These are phyloP conservation scores for Amanita subjunquillea DNA, from an alignment of 768 basidiomycete species.

Conservation along the genomic window DNA sequence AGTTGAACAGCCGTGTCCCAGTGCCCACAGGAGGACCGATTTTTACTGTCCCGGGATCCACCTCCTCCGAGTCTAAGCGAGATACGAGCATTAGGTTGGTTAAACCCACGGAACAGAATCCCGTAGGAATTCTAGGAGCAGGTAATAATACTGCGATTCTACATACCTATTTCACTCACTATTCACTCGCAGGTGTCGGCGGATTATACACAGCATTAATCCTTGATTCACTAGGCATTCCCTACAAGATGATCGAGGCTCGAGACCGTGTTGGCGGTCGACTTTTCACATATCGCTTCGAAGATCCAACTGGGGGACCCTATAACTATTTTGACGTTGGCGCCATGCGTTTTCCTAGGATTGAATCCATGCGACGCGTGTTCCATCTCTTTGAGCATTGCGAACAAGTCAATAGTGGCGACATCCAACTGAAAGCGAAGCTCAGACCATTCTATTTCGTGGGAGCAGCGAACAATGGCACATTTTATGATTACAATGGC, in stretches of 20 bases:
- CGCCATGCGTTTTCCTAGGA: constrained; percentile 27
- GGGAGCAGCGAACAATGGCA: not conserved
- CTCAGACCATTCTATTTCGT: not conserved
- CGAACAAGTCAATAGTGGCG: not conserved
- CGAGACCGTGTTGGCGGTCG: constrained; percentile 16
- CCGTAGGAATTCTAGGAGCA: not conserved
- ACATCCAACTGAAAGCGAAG: constrained; percentile 1
- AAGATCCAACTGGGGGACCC: not conserved
- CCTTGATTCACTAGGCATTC: constrained; percentile 15
- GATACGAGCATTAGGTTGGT: not conserved
- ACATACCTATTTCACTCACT: too few species aligned
- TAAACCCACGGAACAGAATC: not conserved
- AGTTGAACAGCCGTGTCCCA: too few species aligned
- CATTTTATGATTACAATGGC: not conserved
- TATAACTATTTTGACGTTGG: constrained; percentile 15
- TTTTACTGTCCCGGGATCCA: too few species aligned
- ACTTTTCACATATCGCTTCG: constrained; percentile 18
- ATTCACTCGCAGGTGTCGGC: constrained; percentile 13
- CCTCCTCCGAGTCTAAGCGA: not conserved
- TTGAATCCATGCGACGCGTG: constrained; percentile 15
- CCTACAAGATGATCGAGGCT: constrained; percentile 18
- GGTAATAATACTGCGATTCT: not conserved
- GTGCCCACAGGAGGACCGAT: not conserved
- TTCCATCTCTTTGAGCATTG: constrained; percentile 15
- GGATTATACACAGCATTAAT: constrained; percentile 21